These are phyloP conservation scores for Saccharomyces hybrid DNA, from an alignment of 1,139 yeast species.

Conservation along the genomic window DNA sequence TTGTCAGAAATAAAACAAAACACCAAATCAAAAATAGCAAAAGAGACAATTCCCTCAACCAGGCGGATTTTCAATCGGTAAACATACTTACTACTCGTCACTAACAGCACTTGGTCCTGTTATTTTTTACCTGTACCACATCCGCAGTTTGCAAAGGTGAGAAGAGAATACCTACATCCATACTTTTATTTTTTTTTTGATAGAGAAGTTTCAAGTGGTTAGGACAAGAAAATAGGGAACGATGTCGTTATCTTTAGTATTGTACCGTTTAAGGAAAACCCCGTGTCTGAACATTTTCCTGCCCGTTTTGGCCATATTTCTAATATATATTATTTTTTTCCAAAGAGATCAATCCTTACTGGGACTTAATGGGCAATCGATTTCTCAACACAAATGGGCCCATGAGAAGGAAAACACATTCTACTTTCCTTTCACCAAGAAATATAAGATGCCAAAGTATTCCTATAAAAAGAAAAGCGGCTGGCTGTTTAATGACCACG, in stretches of 20 bases:
- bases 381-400: conserved; percentile 31
- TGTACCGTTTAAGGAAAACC: conserved; percentile 24
- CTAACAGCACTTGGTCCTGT: background rate
- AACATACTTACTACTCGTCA: background rate
- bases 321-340: conserved; percentile 19
- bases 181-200: conserved; percentile 2
- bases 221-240: conserved; percentile 4
- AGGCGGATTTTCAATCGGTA: background rate
- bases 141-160: background rate
- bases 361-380: conserved; percentile 20
- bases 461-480: conserved; percentile 41
- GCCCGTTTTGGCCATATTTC: conserved; percentile 19
- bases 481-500: conserved; percentile 43
- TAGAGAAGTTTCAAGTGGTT: background rate
- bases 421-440: conserved; percentile 30
- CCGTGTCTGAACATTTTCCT: conserved; percentile 21
- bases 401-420: conserved; percentile 31
- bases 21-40: background rate
- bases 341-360: conserved; percentile 19
- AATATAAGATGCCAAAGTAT: conserved; percentile 37
- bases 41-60: background rate
- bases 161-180: background rate
- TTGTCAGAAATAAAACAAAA: background rate
- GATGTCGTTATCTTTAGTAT: conserved; percentile 8
- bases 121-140: background rate